phyloP scores from a whole-genome alignment of 768 basidiomycete species.

The Boletus rubroflammeus region DNA sequence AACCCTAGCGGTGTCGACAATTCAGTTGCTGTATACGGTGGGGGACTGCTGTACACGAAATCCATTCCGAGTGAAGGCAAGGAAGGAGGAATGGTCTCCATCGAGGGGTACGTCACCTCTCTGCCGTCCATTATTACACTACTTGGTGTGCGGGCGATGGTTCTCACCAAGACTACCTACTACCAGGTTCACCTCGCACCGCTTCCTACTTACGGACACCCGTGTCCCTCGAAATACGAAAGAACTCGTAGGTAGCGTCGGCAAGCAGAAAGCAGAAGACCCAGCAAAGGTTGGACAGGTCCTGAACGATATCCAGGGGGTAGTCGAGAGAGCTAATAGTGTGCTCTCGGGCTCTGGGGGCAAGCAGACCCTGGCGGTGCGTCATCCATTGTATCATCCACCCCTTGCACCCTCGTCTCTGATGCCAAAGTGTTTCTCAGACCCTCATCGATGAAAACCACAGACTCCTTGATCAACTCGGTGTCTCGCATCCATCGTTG shows the following conservation, averaged over 20 bases:
- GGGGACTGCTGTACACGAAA: constrained; percentile 86
- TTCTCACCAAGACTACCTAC: constrained; percentile 6
- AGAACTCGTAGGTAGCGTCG: constrained; percentile 87
- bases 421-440: constrained; percentile 36
- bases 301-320: constrained; percentile 75
- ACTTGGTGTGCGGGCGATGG: not conserved
- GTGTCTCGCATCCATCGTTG: constrained; percentile 86
- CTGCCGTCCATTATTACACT: not conserved
- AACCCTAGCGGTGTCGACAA: constrained; percentile 98
- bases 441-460: constrained; percentile 89
- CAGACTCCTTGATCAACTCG: constrained; percentile 72
- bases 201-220: constrained; percentile 90
- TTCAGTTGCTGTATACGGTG: constrained; percentile 88
- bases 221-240: constrained; percentile 93
- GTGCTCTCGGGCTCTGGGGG: constrained; percentile 56
- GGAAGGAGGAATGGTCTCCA: constrained; percentile 78
- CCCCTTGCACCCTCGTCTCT: not conserved
- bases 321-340: constrained; percentile 78
- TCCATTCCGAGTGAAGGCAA: constrained; percentile 53
- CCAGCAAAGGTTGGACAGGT: constrained; percentile 81
- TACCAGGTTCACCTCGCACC: constrained; percentile 81
- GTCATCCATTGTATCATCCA: constrained; percentile 28
- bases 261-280: constrained; percentile 68
- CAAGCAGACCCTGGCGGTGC: constrained; percentile 45
- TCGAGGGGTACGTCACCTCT: constrained; percentile 66